Evolutionary conservation across 805 yeast species (phyloP).

Genomic region (Clavispora asparagi): DNA sequence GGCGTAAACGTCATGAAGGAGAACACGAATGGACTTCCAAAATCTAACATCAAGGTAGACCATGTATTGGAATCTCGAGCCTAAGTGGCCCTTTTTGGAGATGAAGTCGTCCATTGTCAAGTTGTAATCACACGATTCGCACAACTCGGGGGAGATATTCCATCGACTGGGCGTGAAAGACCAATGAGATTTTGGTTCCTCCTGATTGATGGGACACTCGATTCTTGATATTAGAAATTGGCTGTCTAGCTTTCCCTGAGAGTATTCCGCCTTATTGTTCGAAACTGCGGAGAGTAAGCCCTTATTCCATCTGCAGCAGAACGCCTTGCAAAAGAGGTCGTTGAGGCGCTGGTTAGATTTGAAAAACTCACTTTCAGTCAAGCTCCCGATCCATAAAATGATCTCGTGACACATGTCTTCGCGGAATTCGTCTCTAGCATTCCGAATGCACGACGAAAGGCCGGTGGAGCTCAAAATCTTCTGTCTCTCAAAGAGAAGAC

Average conservation of each 20-base stretch:
- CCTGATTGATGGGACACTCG: constrained; percentile 3
- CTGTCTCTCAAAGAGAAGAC: constrained; percentile 49
- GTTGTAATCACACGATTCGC: constrained; percentile 46
- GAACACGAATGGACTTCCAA: constrained; percentile 57
- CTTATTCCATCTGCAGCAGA: constrained; percentile 56
- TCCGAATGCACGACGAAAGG: constrained; percentile 58
- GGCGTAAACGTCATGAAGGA: constrained; percentile 60
- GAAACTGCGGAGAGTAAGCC: constrained; percentile 33
- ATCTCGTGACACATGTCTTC: constrained; percentile 80
- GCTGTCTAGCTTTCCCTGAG: constrained; percentile 29
- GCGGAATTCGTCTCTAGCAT: constrained; percentile 63
- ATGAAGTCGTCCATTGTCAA: constrained; percentile 23
- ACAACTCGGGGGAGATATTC: constrained; percentile 40
- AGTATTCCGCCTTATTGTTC: constrained; percentile 13
- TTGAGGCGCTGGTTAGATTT: constrained; percentile 44
- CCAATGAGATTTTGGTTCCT: constrained; percentile 31
- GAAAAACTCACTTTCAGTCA: constrained; percentile 50
- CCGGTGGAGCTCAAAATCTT: constrained; percentile 58
- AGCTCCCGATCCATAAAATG: constrained; percentile 56
- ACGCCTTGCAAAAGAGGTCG: constrained; percentile 49
- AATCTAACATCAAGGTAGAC: constrained; percentile 65
- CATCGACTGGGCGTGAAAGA: constrained; percentile 36
- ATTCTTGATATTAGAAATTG: constrained; percentile 35
- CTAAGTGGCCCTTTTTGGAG: constrained; percentile 27
- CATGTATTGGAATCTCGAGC: constrained; percentile 56